Conservation (phyloP, 2,329 filamentous ascomycete genomes). For the Aureobasidium melanogenum region DNA sequence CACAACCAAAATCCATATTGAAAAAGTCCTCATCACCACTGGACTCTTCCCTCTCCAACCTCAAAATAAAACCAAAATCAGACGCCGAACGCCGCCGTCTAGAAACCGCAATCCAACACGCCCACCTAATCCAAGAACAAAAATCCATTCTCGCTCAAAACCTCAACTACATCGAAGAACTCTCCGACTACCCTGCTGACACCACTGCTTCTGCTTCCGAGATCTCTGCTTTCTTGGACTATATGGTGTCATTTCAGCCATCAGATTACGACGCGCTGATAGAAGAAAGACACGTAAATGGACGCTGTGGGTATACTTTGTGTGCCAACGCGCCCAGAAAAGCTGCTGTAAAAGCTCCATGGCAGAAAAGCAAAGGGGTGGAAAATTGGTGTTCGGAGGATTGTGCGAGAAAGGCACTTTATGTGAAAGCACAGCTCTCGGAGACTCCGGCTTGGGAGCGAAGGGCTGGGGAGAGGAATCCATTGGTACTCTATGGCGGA, state of each 20-base stretch:
- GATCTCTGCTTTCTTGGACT: constrained; percentile 53
- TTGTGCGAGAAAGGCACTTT: constrained; percentile 73
- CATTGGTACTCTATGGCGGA: constrained; percentile 33
- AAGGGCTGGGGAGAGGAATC: constrained; percentile 37
- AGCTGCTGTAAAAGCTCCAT: constrained; percentile 41
- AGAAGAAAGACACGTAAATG: constrained; percentile 77
- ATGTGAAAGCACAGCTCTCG: constrained; percentile 78
- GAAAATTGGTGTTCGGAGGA: constrained; percentile 80
- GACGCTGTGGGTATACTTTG: constrained; percentile 73
- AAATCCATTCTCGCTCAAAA: constrained; percentile 70
- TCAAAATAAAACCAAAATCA: constrained; percentile 18
- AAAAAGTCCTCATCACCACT: constrained; percentile 27
- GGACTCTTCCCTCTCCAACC: background rate
- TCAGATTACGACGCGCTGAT: constrained; percentile 84
- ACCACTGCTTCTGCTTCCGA: constrained; percentile 48
- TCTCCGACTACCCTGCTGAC: constrained; percentile 55
- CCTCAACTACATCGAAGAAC: constrained; percentile 59
- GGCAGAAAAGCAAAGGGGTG: constrained; percentile 62
- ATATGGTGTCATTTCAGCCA: constrained; percentile 69
- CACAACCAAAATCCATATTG: constrained; percentile 39
- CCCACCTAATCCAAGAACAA: constrained; percentile 69
- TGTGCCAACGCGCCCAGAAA: constrained; percentile 56
- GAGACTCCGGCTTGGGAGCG: constrained; percentile 82
- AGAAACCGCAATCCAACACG: constrained; percentile 74
- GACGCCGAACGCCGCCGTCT: constrained; percentile 31